A percentile compares a stretch with the other conserved stretches of the same genome.
Evolutionary conservation across 2,329 filamentous ascomycete genomes (phyloP).

Genomic region (Fusarium heterosporum): DNA sequence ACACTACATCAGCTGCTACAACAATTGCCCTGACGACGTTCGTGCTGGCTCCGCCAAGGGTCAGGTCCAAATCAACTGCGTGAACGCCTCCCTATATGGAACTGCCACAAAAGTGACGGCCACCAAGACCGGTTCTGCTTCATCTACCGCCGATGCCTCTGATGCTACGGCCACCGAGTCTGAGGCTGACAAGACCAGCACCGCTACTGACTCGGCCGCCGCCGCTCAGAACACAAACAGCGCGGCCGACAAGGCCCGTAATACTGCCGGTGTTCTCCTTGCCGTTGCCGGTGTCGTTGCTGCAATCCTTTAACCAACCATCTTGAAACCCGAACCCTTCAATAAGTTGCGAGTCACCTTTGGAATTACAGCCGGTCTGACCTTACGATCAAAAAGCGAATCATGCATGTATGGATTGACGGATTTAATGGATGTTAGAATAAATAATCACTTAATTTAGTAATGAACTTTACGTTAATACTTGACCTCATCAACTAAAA

Average conservation of each 20-base stretch:
- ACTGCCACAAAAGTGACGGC: conserved; percentile 48
- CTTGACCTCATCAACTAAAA: background rate
- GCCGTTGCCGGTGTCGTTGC: conserved; percentile 55
- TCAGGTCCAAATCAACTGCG: conserved; percentile 60
- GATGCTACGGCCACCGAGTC: conserved; percentile 38
- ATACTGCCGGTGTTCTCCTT: conserved; percentile 51
- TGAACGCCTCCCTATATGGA: conserved; percentile 58
- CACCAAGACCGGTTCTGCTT: conserved; percentile 42
- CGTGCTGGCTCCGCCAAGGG: conserved; percentile 51
- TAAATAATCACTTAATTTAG: conserved; percentile 43
- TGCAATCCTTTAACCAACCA: conserved; percentile 51
- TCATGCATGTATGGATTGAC: conserved; percentile 14
- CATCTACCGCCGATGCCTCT: conserved; percentile 26
- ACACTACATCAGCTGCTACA: conserved; percentile 59
- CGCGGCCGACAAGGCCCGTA: conserved; percentile 49
- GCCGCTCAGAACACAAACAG: conserved; percentile 42
- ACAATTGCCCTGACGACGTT: conserved; percentile 66
- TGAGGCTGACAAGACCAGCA: conserved; percentile 32
- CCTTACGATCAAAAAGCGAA: conserved; percentile 22
- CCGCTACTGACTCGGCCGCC: conserved; percentile 34
- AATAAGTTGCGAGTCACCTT: conserved; percentile 15
- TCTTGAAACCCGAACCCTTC: background rate
- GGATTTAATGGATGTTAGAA: conserved; percentile 19
- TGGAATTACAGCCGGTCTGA: conserved; percentile 21
- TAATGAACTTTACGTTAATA: conserved; percentile 32